Base-by-base conservation (phyloP, 2,329 filamentous ascomycete genomes). In the Magnaporthiopsis incrustans region DNA sequence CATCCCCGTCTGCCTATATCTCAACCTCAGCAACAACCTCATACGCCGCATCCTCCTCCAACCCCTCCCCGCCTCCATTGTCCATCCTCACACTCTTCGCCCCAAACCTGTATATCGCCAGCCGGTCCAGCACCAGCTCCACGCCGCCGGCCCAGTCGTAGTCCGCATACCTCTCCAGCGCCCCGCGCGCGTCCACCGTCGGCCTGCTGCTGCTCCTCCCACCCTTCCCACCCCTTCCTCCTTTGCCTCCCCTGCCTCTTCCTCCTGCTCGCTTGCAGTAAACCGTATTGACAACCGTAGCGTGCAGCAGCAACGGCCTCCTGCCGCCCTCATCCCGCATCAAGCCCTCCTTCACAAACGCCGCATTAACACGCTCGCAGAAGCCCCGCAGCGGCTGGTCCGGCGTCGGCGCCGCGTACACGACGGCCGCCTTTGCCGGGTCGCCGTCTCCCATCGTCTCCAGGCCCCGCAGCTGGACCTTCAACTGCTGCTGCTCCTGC, bases 31-130 rank as follows among this genome's bases (percentile, higher is more conserved):
- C 81, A 68, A 77, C 83, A 11, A 83, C 80, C 67, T 83, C 81
- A 66, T 86, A 86, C 15, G 73, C 80, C 67, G 78, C 79, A 63
- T 84, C 82, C 12, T 81, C 83, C 2, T 81, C 79, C 26, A 72
- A 71, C 0, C 76, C 76, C 50, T 82, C 60, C 27, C 44, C 60
- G 18, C 25, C 27, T 1, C 25, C 33, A 27, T 38, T 60, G 18
- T 57, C 77, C 10, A 83, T 77, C 33, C 85, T 74, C 25, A 77
- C 77, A 69, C 84, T 86, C 79, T 87, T 89, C 12, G 92, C 92
- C 0, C 93, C 92, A 93, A 97, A 97, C 72, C 85, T 87, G 73
- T 92, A 97, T 53, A 97, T 87, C 61, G 88, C 87, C 57, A 97
- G 76, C 65, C 80, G 84, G 64, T 91, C 85, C n/a, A 97, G 73